Evolutionary conservation across 768 basidiomycete genomes (phyloP), one percentile per base, ranked within the genome.

Genomic region (Fomitopsis pulvina): DNA sequence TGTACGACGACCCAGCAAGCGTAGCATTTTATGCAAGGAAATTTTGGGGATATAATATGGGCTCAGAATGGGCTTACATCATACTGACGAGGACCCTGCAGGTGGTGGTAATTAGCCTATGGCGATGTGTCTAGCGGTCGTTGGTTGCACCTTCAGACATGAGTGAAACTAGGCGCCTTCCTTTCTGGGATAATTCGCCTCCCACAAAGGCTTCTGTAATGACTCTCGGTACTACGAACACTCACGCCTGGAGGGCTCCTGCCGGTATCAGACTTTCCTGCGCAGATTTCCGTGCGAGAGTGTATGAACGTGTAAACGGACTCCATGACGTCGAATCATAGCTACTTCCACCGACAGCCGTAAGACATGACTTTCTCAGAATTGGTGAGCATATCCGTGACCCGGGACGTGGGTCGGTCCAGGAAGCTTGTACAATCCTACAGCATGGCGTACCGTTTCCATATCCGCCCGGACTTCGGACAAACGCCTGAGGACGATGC

Each of bases 11-110:
- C 51, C 49, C 47, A 45, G 34, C 29, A 58, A 50, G 52, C 50
- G 57, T 38, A 42, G 42, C 57, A 58, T 58, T 48, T 39, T 41
- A 37, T 47, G n/a, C n/a, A 47, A 27, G 52, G 27, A 37, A 29
- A 24, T 16, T 18, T 30, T 20, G 21, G n/a, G 20, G 42, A 20
- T 18, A 37, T 43, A 29, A 51, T 40, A 50, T 42, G 44, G 25
- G 29, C 11, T 39, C 22, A 22, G 47, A 45, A 25, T 25, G 38
- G 45, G 45, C 45, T 46, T 46, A 46, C 45, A 46, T 46, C 45
- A 46, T 46, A 16, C n/a, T 45, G n/a, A 14, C 8, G 39, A 38
- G 42, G 37, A 37, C 30, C 18, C 20, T 41, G 42, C 29, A 28
- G 46, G 28, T 27, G 24, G 30, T 27, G 28, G 38, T 32, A 39